Evolutionary conservation across 1,284 basidiomycete genomes (phyloP), one percentile per base, ranked within the genome.

Genomic region (Cutaneotrichosporon mucoides): DNA sequence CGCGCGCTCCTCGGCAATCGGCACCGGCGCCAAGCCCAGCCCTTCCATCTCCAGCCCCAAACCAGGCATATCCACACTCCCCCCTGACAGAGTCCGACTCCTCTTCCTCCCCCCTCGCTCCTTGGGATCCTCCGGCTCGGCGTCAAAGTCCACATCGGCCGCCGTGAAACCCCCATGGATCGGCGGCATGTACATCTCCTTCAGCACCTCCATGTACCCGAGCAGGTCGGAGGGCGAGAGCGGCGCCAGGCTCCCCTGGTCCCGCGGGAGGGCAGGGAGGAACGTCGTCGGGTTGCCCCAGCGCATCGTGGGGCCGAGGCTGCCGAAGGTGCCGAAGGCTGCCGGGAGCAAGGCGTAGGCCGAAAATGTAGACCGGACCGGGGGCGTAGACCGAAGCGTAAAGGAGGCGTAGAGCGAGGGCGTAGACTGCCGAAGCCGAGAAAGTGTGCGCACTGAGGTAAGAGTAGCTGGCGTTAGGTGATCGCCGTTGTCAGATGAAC

Each of bases 121-220:
- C 44, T 46, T 46, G 15, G 6, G 6, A 15, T 46, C 44, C 3
- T 33, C 44, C 44, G 10, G 62, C 61, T 16, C 24, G 3, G 13
- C 49, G 15, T 51, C 49, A 5, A 51, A 61, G 59, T 11, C 62
- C 59, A 67, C 61, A 53, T 72, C 71, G 11, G 62, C 55, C 9
- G 66, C 66, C 2, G 61, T 58, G 56, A 76, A 70, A 1, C 75
- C 75, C 5, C 75, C 75, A 50, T 76, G 74, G 63, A 76, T 70
- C 2, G 75, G 75, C 7, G 75, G 75, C 40, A 74, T 59, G 63
- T 65, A 16, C 63, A 65, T 38, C 40, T 69, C 67, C 37, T 67
- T 61, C 12, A 76, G 63, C 10, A 70, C 57, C 6, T 63, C 62
- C 55, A 76, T 73, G 61, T 71, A 66, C 10, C 49, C 59, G 2